Evolutionary conservation across 495 filamentous ascomycete genomes (phyloP), one percentile per base, ranked within the genome.

Genomic region (Penicillium roqueforti): DNA sequence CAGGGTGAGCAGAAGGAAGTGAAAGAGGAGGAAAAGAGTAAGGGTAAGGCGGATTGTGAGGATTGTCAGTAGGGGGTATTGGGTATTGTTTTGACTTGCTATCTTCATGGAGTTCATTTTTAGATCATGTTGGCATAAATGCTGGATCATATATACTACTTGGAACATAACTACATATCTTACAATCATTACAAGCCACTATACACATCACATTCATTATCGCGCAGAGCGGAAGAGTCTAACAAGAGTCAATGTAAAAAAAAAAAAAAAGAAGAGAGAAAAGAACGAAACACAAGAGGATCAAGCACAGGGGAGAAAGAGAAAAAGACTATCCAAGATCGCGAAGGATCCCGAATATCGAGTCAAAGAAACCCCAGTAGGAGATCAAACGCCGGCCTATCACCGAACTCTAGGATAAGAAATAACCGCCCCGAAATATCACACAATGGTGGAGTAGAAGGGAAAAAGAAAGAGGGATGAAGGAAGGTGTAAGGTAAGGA

Each of bases 31-130:
- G 50, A 58, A 37, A 26, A 58, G 41, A 26, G 22, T 37, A 26
- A 55, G 14, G 57, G 65, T 26, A 61, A 63, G 28, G 60, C 61
- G 14, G 32, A n/a, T 20, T 79, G 78, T 58, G 74, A 79, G 56
- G 76, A 82, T 59, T 80, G 79, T 57, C 54, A 66, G 26, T 78
- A 56, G 65, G 18, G 19, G 37, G 25, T 10, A 29, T 8, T 38
- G 13, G 20, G 42, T 18, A 8, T 28, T 31, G 37, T 13, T 32
- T 22, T 19, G 8, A 9, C 43, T n/a, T n/a, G n/a, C n/a, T n/a
- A n/a, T 7, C 2, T 23, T 23, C 22, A 23, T 23, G 22, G 2
- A 23, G 22, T 23, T 36, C 32, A 36, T 16, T 16, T 34, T 36
- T 16, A 36, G 32, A 36, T 3, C 2, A 3, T 36, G 6, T 3